These are phyloP conservation scores for Albophoma yamanashiensis DNA, from an alignment of 2,329 filamentous ascomycete genomes.

Conservation along the genomic window DNA sequence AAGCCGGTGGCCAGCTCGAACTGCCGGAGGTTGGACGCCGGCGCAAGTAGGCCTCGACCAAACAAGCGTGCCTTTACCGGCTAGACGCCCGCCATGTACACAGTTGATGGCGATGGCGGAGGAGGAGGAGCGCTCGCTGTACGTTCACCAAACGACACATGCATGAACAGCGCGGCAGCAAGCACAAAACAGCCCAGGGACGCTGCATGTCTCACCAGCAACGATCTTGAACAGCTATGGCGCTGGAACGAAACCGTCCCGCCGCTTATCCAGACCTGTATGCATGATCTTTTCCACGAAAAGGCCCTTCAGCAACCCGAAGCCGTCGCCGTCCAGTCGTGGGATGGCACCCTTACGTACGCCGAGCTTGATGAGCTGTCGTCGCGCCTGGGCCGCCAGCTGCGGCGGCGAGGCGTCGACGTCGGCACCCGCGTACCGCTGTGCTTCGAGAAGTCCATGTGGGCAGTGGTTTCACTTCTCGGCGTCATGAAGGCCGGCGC, in stretches of 20 bases:
- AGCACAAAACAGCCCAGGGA: background rate
- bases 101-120: background rate
- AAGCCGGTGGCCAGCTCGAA: background rate
- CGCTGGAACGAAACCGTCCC: constrained; percentile 33
- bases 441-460: constrained; percentile 39
- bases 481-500: constrained; percentile 38
- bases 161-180: background rate
- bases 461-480: constrained; percentile 33
- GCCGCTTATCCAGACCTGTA: constrained; percentile 27
- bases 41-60: background rate
- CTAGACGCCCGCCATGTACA: background rate
- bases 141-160: background rate
- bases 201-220: constrained; percentile 9
- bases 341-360: constrained; percentile 39
- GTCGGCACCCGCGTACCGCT: constrained; percentile 33
- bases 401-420: constrained; percentile 23
- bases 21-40: background rate
- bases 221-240: constrained; percentile 34
- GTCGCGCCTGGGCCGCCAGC: constrained; percentile 26
- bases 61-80: background rate
- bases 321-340: constrained; percentile 34
- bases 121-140: background rate
- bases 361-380: constrained; percentile 31
- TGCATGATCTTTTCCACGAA: constrained; percentile 35
- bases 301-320: constrained; percentile 24